Conservation (phyloP, 306 rosid species). For the Vigna unguiculata region DNA sequence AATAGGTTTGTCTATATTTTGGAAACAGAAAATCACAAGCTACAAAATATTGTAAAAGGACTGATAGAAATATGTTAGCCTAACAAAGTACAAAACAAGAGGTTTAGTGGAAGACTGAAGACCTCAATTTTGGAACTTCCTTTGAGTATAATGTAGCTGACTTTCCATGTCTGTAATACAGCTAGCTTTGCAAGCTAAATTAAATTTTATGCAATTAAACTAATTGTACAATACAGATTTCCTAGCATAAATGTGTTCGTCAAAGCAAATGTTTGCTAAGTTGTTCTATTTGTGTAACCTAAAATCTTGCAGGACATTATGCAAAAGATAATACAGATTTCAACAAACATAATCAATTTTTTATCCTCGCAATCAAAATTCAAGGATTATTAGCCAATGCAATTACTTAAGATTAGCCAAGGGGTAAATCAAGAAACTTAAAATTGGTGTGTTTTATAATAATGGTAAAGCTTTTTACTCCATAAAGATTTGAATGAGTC, state of each 20-base stretch:
- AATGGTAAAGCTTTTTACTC: not conserved
- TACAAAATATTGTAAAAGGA: constrained; percentile 4
- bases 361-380: not conserved
- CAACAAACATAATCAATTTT: not conserved
- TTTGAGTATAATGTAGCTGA: not conserved
- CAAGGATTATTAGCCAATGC: constrained; percentile 27
- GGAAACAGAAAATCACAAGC: constrained; percentile 6
- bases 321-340: not conserved
- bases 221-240: not conserved
- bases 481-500: constrained; percentile 14
- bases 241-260: not conserved
- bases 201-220: constrained; percentile 1
- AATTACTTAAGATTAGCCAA: not conserved
- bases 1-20: not conserved
- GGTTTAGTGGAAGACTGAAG: not conserved
- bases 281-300: not conserved
- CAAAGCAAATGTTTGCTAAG: constrained; percentile 1
- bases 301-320: constrained; percentile 14
- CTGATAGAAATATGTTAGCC: constrained; percentile 6
- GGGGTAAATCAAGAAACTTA: constrained; percentile 9
- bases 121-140: constrained; percentile 11
- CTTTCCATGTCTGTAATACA: not conserved
- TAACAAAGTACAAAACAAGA: constrained; percentile 10
- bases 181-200: not conserved
- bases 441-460: not conserved